A percentile compares a stretch with the other conserved stretches of the same genome.
phyloP scores from a whole-genome alignment of 2,329 filamentous ascomycete genomes.

The Aquanectria penicillioides region DNA sequence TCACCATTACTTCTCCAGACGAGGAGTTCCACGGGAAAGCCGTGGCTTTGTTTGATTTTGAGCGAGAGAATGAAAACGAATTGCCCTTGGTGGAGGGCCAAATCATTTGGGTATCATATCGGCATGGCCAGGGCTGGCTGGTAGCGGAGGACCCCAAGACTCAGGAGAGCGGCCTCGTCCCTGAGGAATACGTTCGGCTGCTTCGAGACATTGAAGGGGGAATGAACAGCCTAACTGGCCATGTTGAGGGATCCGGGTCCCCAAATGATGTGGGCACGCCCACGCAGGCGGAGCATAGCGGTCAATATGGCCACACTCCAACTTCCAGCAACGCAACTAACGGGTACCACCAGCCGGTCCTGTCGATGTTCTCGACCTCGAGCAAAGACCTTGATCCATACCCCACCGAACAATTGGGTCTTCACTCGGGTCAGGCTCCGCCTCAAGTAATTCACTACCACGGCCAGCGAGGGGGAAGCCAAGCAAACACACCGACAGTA shows the following conservation, averaged over 20 bases:
- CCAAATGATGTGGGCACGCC: constrained; percentile 69
- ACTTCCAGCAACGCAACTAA: constrained; percentile 60
- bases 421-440: constrained; percentile 69
- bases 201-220: constrained; percentile 94
- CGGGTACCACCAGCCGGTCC: constrained; percentile 74
- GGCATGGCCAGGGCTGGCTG: constrained; percentile 96
- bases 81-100: constrained; percentile 92
- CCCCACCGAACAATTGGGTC: constrained; percentile 71
- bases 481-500: constrained; percentile 71
- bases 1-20: constrained; percentile 93
- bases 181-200: constrained; percentile 94
- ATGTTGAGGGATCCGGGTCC: constrained; percentile 62
- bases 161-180: constrained; percentile 91
- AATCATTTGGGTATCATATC: constrained; percentile 94
- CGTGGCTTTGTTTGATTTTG: constrained; percentile 94
- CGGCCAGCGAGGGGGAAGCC: constrained; percentile 73
- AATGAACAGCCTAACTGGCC: constrained; percentile 76
- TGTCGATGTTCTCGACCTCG: constrained; percentile 76
- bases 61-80: constrained; percentile 95
- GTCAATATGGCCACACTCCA: constrained; percentile 58
- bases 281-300: constrained; percentile 67
- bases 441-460: constrained; percentile 76
- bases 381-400: constrained; percentile 76
- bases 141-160: constrained; percentile 96
- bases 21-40: constrained; percentile 98